phyloP scores from a whole-genome alignment of 768 basidiomycete genomes.

The Leccinum longicurvipes region DNA sequence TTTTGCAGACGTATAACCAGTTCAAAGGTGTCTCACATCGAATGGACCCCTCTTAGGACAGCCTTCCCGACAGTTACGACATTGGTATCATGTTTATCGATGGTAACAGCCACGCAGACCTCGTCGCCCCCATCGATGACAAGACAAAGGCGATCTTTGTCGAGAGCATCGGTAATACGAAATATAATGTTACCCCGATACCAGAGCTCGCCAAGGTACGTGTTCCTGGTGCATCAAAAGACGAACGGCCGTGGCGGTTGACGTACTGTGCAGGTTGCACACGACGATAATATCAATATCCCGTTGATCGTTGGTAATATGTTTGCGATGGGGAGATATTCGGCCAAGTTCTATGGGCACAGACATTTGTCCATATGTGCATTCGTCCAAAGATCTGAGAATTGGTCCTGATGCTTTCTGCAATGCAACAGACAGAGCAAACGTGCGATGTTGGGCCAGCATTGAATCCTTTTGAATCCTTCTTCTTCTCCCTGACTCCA shows the following conservation, averaged over 20 bases:
- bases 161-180: conserved; percentile 80
- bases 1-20: conserved; percentile 17
- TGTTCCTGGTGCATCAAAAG: background rate
- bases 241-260: too few species aligned
- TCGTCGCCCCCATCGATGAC: conserved; percentile 67
- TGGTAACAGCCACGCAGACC: conserved; percentile 51
- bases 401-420: background rate
- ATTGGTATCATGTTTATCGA: conserved; percentile 46
- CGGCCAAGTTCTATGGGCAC: conserved; percentile 72
- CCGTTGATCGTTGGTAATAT: conserved; percentile 83
- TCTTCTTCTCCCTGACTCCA: conserved; percentile 42
- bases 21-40: conserved; percentile 12
- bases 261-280: conserved; percentile 50
- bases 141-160: conserved; percentile 76
- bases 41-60: background rate
- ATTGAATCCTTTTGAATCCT: conserved; percentile 70
- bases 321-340: conserved; percentile 71
- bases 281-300: conserved; percentile 63
- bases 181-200: conserved; percentile 64
- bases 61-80: conserved; percentile 2
- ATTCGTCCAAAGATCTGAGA: too few species aligned
- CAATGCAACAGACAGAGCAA: conserved; percentile 58
- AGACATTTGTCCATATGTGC: conserved; percentile 62
- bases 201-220: conserved; percentile 63
- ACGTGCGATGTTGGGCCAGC: conserved; percentile 66